Evolutionary conservation across 164 flowering plant genomes (phyloP).

Genomic region (Liquidambar formosana): DNA sequence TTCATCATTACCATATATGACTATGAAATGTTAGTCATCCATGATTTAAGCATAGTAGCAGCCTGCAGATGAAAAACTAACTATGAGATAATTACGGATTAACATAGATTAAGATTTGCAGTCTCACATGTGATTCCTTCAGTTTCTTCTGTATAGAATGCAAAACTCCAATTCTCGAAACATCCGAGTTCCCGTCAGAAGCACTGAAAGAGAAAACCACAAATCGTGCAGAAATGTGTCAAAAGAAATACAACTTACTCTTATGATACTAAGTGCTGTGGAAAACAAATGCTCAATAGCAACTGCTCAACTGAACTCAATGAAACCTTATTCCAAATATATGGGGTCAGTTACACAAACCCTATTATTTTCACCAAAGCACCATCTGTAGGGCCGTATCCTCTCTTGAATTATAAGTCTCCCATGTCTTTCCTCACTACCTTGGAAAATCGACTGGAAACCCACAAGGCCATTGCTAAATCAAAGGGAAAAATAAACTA

Average conservation of each 20-base stretch:
- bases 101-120: neutral
- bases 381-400: too few species aligned
- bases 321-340: too few species aligned
- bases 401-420: too few species aligned
- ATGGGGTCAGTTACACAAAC: too few species aligned
- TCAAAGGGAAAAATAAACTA: too few species aligned
- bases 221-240: neutral
- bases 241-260: neutral
- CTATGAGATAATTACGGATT: neutral
- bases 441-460: too few species aligned
- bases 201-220: slow-evolving; percentile 43
- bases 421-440: too few species aligned
- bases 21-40: neutral
- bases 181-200: slow-evolving; percentile 54
- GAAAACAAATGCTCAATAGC: too few species aligned
- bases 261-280: too few species aligned
- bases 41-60: neutral
- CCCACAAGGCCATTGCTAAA: too few species aligned
- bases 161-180: slow-evolving; percentile 32
- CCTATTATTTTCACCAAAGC: too few species aligned
- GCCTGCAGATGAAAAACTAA: neutral
- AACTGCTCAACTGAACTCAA: too few species aligned
- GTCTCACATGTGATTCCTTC: slow-evolving; percentile 45
- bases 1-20: neutral
- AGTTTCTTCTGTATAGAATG: slow-evolving; percentile 27